Base-by-base conservation (phyloP, 1,284 basidiomycete species). In the Salmacisia buchloeana region DNA sequence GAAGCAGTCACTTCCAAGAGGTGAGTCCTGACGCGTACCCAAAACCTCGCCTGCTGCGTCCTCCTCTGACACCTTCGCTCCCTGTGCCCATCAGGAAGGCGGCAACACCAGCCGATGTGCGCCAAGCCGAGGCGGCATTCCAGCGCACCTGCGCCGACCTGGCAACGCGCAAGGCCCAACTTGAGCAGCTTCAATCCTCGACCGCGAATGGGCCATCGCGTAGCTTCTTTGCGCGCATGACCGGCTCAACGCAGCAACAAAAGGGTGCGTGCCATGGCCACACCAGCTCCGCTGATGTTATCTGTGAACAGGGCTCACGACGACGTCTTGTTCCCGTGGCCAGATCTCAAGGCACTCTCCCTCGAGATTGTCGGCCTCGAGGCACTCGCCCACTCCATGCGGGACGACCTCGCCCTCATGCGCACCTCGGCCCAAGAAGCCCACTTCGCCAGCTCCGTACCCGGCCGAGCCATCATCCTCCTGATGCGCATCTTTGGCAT, bases 281-380 rank as follows among this genome's bases (percentile, higher is more conserved):
- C 39, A 43, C 18, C 39, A 43, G 4, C 36, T 38, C 36, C 15
- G 15, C 39, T 63, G 61, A 33, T n/a, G n/a, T 58, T 41, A 25
- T 62, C 65, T 7, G 66, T 63, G 57, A 63, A 63, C 6, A 69
- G 68, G 34, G 69, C 69, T 46, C 58, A 63, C 10, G 36, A 38
- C 36, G 9, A 9, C 36, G 9, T 38, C 36, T 9, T 9, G 36
- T 9, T 38, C 36, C 18, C 9, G 36, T 38, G 18, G 36, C 36
- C 27, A 54, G 78, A 81, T 59, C 69, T 77, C 54, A 75, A 73
- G 60, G 66, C 74, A 29, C 69, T 82, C 29, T 72, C 80, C 59
- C 66, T 73, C 9, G 81, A 82, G 63, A 74, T 82, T n/a, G 68
- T 68, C 18, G 81, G 80, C 0, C 67, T 82, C 41, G 76, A 78